Base-by-base conservation (phyloP, 2,329 filamentous ascomycete genomes). In the Pseudonectria buxi region DNA sequence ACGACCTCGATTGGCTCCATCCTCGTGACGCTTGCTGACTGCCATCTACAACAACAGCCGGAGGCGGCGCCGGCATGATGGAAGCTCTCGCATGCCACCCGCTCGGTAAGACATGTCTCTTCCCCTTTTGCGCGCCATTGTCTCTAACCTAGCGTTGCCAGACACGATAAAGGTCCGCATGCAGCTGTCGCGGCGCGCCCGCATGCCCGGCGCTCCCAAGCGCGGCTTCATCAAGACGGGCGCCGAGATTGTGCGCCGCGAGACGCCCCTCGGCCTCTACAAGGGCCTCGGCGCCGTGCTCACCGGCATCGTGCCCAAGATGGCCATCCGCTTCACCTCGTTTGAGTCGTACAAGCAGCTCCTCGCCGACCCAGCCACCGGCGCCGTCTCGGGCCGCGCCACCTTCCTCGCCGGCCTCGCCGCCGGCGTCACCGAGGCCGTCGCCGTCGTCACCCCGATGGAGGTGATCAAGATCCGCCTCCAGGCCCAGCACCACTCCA, bases 121-220 rank as follows among this genome's bases (percentile, higher is more conserved):
- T n/a, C n/a, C n/a, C n/a, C n/a, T n/a, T n/a, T n/a, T n/a, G n/a
- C n/a, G n/a, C n/a, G n/a, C n/a, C n/a, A n/a, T n/a, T n/a, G n/a
- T n/a, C n/a, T n/a, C n/a, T n/a, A n/a, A n/a, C n/a, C n/a, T n/a
- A n/a, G n/a, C n/a, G n/a, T n/a, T n/a, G n/a, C n/a, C 38, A 85
- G 87, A 95, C 64, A 95, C 89, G 41, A 94, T 96, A 71, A 95
- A 98, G 76, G 92, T 98, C 44, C 88, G 92, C 52, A 98, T 98
- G 94, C 92, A 98, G 69, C 82, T 98, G 41, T 96, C 92, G 37
- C 77, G 83, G 49, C 80, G 92, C 60, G 87, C 85, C 32, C 77
- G 84, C 49, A 76, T 79, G 41, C 88, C 88, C 37, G 92, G 92
- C 42, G 78, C 83, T 61, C 86, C 89, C 54, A 81, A 83, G 53